phyloP scores from a whole-genome alignment of 257 asterid genomes.

The Prunella vulgaris region DNA sequence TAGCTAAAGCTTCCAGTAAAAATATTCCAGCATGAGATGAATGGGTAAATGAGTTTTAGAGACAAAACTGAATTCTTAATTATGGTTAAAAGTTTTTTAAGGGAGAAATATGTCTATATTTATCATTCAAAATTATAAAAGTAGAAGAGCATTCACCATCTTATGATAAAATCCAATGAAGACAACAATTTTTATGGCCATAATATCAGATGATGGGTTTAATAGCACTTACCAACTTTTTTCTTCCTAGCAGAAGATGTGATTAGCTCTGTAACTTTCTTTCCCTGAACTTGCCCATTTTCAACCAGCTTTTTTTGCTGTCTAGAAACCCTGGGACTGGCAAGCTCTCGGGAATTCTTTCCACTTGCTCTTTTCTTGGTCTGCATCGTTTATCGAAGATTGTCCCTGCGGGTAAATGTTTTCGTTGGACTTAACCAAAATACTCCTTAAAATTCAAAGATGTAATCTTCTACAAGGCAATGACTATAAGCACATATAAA shows the following conservation, averaged over 20 bases:
- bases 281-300: conserved; percentile 55
- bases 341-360: conserved; percentile 50
- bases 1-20: conserved; percentile 1
- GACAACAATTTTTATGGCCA: neutral
- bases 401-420: conserved; percentile 22
- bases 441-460: neutral
- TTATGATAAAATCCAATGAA: neutral
- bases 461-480: neutral
- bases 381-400: conserved; percentile 44
- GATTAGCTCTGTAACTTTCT: conserved; percentile 67
- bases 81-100: neutral
- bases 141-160: neutral
- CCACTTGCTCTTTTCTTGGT: conserved; percentile 57
- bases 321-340: conserved; percentile 58
- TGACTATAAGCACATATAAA: neutral
- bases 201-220: conserved; percentile 1
- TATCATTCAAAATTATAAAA: neutral
- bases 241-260: conserved; percentile 92
- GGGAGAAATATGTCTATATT: neutral
- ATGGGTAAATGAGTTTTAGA: neutral
- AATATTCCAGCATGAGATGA: neutral
- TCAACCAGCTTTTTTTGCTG: conserved; percentile 58
- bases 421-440: conserved; percentile 19
- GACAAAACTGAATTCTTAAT: neutral
- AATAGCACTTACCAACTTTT: conserved; percentile 53